Base-by-base conservation (phyloP, 192 early-diverging fungal genomes). In the Diversispora epigaea region DNA sequence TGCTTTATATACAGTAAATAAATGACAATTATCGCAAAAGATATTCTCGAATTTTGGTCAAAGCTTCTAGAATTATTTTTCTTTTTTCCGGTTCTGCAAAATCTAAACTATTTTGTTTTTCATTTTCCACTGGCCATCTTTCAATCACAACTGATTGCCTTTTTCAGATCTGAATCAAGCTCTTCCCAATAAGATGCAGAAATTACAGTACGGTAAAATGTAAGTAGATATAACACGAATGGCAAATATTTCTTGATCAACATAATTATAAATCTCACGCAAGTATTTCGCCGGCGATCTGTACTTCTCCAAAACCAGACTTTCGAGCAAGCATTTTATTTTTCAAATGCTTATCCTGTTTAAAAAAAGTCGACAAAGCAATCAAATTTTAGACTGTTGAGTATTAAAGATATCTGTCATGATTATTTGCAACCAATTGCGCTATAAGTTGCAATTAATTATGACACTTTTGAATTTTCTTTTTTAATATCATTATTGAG, bases 321-420 rank as follows among this genome's bases (percentile, higher is more conserved):
- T n/a, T n/a, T n/a, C n/a, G n/a, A n/a, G n/a, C n/a, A n/a, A 32
- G 40, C 25, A 19, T 41, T 15, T 41, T 40, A 19, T 66, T 66
- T 40, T 66, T 66, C 64, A 66, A 45, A 45, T 66, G 64, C 19
- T 66, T 66, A 45, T 66, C 64, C 39, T 12, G 64, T 41, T 66
- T 41, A 66, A 19, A 65, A 66, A 66, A 45, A 44, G 39, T 21
- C 9, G 25, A 41, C 11, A 19, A 45, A 41, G 2, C 40, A 66
- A 15, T 3, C 25, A 66, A 41, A 66, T 17, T 19, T 11, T 66
- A 19, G 63, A 9, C 43, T 44, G 2, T 66, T 19, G 10, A 66
- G 41, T 19, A 45, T 41, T 41, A 21, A 66, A 66, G 41, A 21
- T 41, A 41, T 41, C 64, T 41, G 64, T 41, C n/a, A n/a, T n/a